These are phyloP conservation scores for Malassezia yamatoensis DNA, from an alignment of 1,284 basidiomycete genomes.

Conservation along the genomic window DNA sequence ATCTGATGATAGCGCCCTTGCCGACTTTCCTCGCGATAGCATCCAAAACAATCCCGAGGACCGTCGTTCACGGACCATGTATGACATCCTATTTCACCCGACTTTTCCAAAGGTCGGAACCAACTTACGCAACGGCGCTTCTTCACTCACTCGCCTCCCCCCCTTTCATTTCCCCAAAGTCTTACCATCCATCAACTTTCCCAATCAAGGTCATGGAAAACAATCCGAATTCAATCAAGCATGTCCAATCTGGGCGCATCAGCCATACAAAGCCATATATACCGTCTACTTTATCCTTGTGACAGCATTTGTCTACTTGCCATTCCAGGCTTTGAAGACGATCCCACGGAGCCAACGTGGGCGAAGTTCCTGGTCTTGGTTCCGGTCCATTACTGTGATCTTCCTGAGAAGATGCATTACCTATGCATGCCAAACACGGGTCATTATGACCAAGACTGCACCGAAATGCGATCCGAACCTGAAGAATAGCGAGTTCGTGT, in stretches of 20 bases:
- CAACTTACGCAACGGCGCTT: neutral
- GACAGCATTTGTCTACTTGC: constrained; percentile 28
- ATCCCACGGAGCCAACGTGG: constrained; percentile 23
- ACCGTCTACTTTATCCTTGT: constrained; percentile 35
- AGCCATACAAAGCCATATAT: constrained; percentile 38
- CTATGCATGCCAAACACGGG: constrained; percentile 35
- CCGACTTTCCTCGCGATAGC: too few species aligned
- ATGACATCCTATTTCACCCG: neutral
- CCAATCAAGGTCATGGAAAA: constrained; percentile 30
- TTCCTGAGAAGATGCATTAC: constrained; percentile 31
- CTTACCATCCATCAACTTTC: constrained; percentile 28
- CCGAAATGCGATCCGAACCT: constrained; percentile 32
- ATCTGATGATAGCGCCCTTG: too few species aligned
- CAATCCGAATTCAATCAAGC: constrained; percentile 34
- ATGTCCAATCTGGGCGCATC: constrained; percentile 30
- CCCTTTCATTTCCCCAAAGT: neutral
- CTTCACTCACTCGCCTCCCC: neutral
- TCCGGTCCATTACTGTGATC: constrained; percentile 31
- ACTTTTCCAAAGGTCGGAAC: neutral
- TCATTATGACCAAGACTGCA: constrained; percentile 27
- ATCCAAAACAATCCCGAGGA: too few species aligned
- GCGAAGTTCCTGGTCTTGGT: constrained; percentile 35
- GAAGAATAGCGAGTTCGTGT: constrained; percentile 33
- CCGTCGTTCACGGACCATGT: neutral
- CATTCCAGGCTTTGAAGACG: constrained; percentile 26